These are phyloP conservation scores for Blastobotrys robertii DNA, from an alignment of 805 yeast genomes.

Conservation along the genomic window DNA sequence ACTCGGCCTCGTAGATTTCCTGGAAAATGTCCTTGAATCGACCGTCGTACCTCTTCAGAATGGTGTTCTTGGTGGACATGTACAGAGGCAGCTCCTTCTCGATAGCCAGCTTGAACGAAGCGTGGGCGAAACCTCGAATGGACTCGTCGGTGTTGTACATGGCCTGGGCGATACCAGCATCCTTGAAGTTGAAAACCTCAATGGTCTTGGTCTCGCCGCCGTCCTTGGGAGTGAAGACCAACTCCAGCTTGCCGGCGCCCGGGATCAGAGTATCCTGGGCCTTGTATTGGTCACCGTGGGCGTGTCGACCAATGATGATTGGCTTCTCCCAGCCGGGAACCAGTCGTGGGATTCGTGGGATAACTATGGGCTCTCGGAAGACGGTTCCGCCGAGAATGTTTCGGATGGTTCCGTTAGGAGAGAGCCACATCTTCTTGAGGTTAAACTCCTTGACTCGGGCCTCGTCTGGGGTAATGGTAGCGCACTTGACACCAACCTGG, in stretches of 20 bases:
- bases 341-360: conserved; percentile 77
- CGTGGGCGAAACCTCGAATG: conserved; percentile 81
- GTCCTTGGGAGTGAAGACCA: conserved; percentile 62
- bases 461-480: conserved; percentile 93
- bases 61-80: conserved; percentile 90
- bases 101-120: conserved; percentile 83
- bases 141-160: conserved; percentile 97
- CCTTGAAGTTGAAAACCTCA: conserved; percentile 59
- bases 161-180: conserved; percentile 69
- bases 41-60: conserved; percentile 89
- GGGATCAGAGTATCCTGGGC: conserved; percentile 81
- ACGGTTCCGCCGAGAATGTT: conserved; percentile 94
- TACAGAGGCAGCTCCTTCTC: conserved; percentile 69
- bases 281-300: conserved; percentile 93
- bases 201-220: conserved; percentile 47
- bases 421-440: conserved; percentile 93
- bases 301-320: conserved; percentile 94
- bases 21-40: conserved; percentile 91
- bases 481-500: conserved; percentile 94
- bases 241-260: conserved; percentile 66
- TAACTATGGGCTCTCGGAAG: conserved; percentile 92
- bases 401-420: conserved; percentile 96
- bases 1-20: conserved; percentile 59
- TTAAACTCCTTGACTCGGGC: conserved; percentile 86
- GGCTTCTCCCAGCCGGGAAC: conserved; percentile 93